Conservation (phyloP, 2,329 filamentous ascomycete species). For the Ophiostoma tasmaniense region DNA sequence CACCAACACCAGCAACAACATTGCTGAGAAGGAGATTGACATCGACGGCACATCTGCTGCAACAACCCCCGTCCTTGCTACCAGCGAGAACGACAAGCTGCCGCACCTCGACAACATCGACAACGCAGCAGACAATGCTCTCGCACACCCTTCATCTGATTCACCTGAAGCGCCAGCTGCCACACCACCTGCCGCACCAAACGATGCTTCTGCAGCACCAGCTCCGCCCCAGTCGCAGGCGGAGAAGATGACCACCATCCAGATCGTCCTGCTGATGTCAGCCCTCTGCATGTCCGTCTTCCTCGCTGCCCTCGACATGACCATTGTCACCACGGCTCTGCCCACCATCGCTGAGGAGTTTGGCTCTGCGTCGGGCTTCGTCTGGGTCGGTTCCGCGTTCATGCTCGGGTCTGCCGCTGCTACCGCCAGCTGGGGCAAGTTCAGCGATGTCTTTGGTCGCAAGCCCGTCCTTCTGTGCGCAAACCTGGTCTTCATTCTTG, state of each 20-base stretch:
- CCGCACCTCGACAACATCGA: constrained; percentile 4
- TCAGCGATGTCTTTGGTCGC: constrained; percentile 51
- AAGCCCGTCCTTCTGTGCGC: constrained; percentile 45
- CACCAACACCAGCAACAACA: neutral
- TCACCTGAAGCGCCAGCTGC: neutral
- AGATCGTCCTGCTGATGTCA: constrained; percentile 15
- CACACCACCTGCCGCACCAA: neutral
- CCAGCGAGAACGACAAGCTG: neutral
- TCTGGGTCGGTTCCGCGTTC: constrained; percentile 70
- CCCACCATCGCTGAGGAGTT: constrained; percentile 58
- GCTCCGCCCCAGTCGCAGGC: neutral
- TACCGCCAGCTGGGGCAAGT: constrained; percentile 61
- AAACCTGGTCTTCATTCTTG: constrained; percentile 45
- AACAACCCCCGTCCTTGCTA: neutral
- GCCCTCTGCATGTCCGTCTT: constrained; percentile 33
- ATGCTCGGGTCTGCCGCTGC: constrained; percentile 60
- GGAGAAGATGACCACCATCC: constrained; percentile 4
- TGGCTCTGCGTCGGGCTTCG: constrained; percentile 59
- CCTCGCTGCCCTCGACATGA: constrained; percentile 48
- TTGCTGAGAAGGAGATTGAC: too few species aligned
- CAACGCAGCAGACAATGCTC: neutral
- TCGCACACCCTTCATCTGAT: neutral
- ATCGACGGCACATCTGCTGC: neutral
- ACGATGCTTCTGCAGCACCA: neutral
- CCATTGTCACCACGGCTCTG: constrained; percentile 58